Evolutionary conservation across 2,329 filamentous ascomycete genomes (phyloP), one percentile per base, ranked within the genome.

Genomic region (Fusarium armeniacum): DNA sequence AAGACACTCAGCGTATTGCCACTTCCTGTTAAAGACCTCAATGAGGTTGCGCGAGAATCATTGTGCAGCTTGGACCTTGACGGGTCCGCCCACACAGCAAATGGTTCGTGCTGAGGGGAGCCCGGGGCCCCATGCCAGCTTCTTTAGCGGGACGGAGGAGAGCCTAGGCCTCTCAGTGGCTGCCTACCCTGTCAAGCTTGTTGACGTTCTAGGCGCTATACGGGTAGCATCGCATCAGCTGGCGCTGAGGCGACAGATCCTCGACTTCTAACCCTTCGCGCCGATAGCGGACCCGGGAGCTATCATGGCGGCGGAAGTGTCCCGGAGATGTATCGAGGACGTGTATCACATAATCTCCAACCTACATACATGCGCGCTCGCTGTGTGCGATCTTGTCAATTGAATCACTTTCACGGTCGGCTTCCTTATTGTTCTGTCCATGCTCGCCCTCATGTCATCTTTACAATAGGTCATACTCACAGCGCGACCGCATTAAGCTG

Each of bases 251-350:
- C 49, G 33, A n/a, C 10, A 41, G 49, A 22, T 52, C 24, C 33
- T 52, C 28, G 32, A 40, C 33, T 40, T 58, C 26, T 58, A 38
- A 57, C 30, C 38, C 54, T 22, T 30, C 32, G 30, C 30, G 52
- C 69, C 65, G 69, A 72, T 72, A 70, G 62, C 69, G 69, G 69
- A 67, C 49, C 35, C 9, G 49, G 49, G 46, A n/a, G 59, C 20
- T 28, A 43, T 47, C 56, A 33, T 61, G 58, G 57, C 65, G 58
- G 52, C 55, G 46, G 46, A 66, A 60, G 44, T 28, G 49, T 40
- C 40, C 55, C 50, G 22, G 40, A 50, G 49, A 47, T 50, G 47
- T 62, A 60, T 28, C 43, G 33, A 50, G 28, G 57, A 33, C 32
- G 38, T 24, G 44, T 50, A 66, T 57, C 55, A 56, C 51, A 54